phyloP scores from a whole-genome alignment of 192 early-diverging fungal species.

The Diversispora epigaea region DNA sequence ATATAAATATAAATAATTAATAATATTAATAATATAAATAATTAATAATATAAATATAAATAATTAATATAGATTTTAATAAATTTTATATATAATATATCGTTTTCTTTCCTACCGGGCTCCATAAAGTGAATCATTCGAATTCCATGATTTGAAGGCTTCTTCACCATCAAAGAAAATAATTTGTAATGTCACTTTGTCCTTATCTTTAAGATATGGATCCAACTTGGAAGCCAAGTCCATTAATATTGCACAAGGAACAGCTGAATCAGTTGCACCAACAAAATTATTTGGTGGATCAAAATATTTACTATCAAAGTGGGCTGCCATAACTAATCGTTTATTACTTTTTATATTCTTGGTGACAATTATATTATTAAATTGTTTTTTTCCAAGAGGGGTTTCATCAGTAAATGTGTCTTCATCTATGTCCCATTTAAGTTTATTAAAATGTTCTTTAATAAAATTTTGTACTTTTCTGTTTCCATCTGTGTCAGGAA shows the following conservation, averaged over 20 bases:
- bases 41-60: not conserved
- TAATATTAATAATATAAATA: not conserved
- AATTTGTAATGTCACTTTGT: constrained; percentile 73
- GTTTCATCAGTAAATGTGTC: constrained; percentile 78
- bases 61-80: constrained; percentile 10
- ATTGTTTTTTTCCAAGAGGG: constrained; percentile 70
- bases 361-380: constrained; percentile 90
- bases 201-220: constrained; percentile 50
- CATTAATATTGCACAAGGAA: constrained; percentile 86
- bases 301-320: constrained; percentile 90
- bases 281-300: constrained; percentile 61
- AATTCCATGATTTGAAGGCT: constrained; percentile 76
- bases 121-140: constrained; percentile 86
- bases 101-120: constrained; percentile 48
- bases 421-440: constrained; percentile 78
- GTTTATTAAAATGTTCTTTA: constrained; percentile 56
- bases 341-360: constrained; percentile 70
- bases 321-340: constrained; percentile 84
- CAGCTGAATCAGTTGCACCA: constrained; percentile 90
- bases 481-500: constrained; percentile 75
- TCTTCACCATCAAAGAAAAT: constrained; percentile 98
- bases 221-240: constrained; percentile 77
- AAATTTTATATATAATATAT: not conserved
- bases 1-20: too few relatives aligned
- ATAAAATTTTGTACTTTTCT: constrained; percentile 69